A percentile compares a stretch with the other conserved stretches of the same genome.
Evolutionary conservation across 371 early-diverging fungal genomes (phyloP).

Genomic region (Mortierella sp.): DNA sequence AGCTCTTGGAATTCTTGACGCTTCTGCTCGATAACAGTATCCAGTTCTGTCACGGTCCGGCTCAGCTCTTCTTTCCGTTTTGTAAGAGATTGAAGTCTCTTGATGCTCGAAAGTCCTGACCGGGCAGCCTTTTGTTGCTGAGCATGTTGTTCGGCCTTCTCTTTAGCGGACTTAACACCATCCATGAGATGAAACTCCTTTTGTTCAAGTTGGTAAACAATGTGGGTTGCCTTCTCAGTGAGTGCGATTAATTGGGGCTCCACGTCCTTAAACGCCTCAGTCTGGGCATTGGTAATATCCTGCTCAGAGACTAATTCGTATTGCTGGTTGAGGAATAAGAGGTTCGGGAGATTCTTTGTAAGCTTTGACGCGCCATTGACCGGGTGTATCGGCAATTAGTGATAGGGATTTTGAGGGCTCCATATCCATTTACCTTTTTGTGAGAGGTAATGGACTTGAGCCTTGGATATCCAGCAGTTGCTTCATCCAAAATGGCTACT

Average conservation of each 20-base stretch:
- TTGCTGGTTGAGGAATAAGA: slow-evolving; percentile 6
- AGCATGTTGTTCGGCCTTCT: slow-evolving; percentile 20
- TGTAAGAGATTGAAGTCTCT: slow-evolving; percentile 33
- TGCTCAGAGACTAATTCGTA: slow-evolving; percentile 44
- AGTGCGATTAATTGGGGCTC: slow-evolving; percentile 24
- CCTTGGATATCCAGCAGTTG: slow-evolving; percentile 32
- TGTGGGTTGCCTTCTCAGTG: slow-evolving; percentile 21
- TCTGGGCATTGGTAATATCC: slow-evolving; percentile 29
- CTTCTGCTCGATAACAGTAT: slow-evolving; percentile 35
- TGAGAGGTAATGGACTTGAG: slow-evolving; percentile 38
- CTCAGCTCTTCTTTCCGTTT: slow-evolving; percentile 45
- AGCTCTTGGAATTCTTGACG: slow-evolving; percentile 31
- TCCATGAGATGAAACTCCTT: slow-evolving; percentile 26
- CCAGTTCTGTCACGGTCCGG: slow-evolving; percentile 25
- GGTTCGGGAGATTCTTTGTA: neutral
- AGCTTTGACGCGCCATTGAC: neutral
- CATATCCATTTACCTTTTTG: slow-evolving; percentile 24
- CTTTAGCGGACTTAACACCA: slow-evolving; percentile 13
- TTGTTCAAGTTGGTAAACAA: slow-evolving; percentile 19
- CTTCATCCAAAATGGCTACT: slow-evolving; percentile 31
- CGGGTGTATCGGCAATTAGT: neutral
- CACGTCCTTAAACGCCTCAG: slow-evolving; percentile 22
- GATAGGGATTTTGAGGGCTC: neutral
- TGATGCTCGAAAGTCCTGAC: slow-evolving; percentile 41
- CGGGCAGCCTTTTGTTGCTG: slow-evolving; percentile 23